Conservation (phyloP, 805 yeast genomes). For the Metschnikowia vanudenii region DNA sequence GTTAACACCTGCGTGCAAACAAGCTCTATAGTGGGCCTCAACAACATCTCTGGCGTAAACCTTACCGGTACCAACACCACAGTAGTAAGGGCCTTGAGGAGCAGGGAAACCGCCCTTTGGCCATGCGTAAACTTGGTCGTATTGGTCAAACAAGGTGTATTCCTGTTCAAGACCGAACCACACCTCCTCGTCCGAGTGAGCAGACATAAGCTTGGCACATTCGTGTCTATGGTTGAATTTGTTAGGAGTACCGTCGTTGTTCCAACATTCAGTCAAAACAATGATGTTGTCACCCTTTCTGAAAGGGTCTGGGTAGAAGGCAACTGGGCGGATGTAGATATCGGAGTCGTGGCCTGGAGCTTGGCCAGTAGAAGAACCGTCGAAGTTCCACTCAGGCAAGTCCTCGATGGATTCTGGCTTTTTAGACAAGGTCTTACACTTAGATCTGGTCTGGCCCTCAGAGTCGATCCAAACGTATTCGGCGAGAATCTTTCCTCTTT, state of each 20-base stretch:
- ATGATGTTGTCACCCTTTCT: slow-evolving; percentile 96
- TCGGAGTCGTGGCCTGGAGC: slow-evolving; percentile 99
- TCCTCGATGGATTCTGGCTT: slow-evolving; percentile 73
- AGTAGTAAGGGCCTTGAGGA: slow-evolving; percentile 99
- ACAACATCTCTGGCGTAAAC: slow-evolving; percentile 97
- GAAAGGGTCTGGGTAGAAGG: slow-evolving; percentile 94
- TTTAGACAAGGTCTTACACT: slow-evolving; percentile 81
- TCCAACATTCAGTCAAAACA: slow-evolving; percentile 95
- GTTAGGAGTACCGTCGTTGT: slow-evolving; percentile 99
- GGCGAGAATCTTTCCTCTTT: slow-evolving; percentile 84
- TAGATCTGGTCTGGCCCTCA: slow-evolving; percentile 85
- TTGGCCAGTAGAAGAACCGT: slow-evolving; percentile 97
- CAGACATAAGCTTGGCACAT: slow-evolving; percentile 91
- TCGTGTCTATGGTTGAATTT: slow-evolving; percentile 97
- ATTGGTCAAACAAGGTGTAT: slow-evolving; percentile 92
- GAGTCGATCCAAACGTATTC: slow-evolving; percentile 99
- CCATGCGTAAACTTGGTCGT: slow-evolving; percentile 93
- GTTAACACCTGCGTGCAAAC: slow-evolving; percentile 86
- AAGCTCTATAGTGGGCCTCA: slow-evolving; percentile 99
- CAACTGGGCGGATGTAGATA: slow-evolving; percentile 91
- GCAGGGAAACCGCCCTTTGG: slow-evolving; percentile 99
- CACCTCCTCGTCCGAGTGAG: slow-evolving; percentile 77
- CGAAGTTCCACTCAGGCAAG: slow-evolving; percentile 98
- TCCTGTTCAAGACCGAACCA: slow-evolving; percentile 99
- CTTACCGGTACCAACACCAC: slow-evolving; percentile 99